Evolutionary conservation across 306 rosid genomes (phyloP).

Genomic region (Hippophae rhamnoides): DNA sequence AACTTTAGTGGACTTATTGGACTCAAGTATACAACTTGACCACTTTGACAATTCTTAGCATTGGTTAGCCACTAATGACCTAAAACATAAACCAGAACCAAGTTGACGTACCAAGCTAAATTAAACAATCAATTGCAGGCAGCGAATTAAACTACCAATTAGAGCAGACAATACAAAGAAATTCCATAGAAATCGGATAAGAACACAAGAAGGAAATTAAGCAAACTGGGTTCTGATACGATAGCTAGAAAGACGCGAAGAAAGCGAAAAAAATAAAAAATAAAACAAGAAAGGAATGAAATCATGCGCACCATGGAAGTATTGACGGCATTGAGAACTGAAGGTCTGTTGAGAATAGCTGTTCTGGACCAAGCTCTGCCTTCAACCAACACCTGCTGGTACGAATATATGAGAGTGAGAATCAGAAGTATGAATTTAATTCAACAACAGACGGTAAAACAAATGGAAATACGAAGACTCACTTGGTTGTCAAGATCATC

Average conservation of each 20-base stretch:
- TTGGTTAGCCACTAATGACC: too few relatives aligned
- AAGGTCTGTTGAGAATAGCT: constrained; percentile 56
- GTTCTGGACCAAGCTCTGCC: constrained; percentile 47
- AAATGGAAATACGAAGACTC: constrained; percentile 10
- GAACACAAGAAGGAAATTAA: not conserved
- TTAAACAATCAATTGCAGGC: too few relatives aligned
- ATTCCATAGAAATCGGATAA: too few relatives aligned
- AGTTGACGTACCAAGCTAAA: too few relatives aligned
- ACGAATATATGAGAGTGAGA: not conserved
- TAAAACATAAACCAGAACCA: too few relatives aligned
- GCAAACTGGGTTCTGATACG: not conserved
- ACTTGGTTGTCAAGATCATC: constrained; percentile 36
- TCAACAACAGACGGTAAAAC: not conserved
- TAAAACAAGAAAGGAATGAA: not conserved
- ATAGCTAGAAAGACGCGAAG: not conserved
- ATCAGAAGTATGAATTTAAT: not conserved
- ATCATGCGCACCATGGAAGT: constrained; percentile 26
- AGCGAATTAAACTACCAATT: too few relatives aligned
- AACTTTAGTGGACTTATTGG: too few relatives aligned
- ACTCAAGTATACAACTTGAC: too few relatives aligned
- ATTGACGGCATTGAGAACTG: constrained; percentile 46
- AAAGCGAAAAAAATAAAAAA: too few relatives aligned
- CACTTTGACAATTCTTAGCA: too few relatives aligned
- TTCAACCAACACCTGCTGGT: constrained; percentile 40
- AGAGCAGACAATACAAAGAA: too few relatives aligned